These are phyloP conservation scores for Asparagopsis taxiformis DNA, from an alignment of 31 red algal genomes.

Conservation along the genomic window DNA sequence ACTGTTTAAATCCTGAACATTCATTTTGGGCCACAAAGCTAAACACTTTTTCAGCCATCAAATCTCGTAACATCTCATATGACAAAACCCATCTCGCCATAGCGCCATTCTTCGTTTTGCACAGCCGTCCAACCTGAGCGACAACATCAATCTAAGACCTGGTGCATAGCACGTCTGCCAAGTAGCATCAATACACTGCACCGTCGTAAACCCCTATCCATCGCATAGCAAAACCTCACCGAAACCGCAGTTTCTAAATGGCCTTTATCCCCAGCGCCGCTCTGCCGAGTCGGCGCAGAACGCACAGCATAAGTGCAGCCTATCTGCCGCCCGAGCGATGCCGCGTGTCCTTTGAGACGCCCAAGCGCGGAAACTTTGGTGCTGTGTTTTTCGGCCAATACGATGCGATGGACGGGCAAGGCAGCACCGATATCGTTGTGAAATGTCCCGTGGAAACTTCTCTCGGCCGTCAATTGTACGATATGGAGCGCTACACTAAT, in stretches of 20 bases:
- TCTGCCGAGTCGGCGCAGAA: neutral
- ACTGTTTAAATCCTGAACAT: too few species aligned
- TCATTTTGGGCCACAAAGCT: too few species aligned
- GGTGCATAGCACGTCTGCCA: too few species aligned
- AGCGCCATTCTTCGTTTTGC: too few species aligned
- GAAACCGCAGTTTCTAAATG: neutral
- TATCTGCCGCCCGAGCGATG: constrained; percentile 21
- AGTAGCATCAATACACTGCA: too few species aligned
- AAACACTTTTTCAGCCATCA: too few species aligned
- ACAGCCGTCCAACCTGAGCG: too few species aligned
- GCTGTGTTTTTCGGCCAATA: constrained; percentile 64
- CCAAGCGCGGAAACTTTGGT: constrained; percentile 55
- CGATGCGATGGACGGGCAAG: neutral
- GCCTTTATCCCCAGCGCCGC: neutral
- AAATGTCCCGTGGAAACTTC: constrained; percentile 59
- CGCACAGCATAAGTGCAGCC: neutral
- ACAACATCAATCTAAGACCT: too few species aligned
- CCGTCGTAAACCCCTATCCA: too few species aligned
- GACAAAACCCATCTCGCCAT: too few species aligned
- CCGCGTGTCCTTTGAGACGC: constrained; percentile 11
- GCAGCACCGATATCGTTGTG: constrained; percentile 29
- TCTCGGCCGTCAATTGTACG: constrained; percentile 50
- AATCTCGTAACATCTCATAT: too few species aligned
- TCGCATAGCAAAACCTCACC: too few species aligned
- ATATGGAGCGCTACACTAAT: constrained; percentile 70